Conservation (phyloP, 208 protist species). For the Trichomonas gallinae region DNA sequence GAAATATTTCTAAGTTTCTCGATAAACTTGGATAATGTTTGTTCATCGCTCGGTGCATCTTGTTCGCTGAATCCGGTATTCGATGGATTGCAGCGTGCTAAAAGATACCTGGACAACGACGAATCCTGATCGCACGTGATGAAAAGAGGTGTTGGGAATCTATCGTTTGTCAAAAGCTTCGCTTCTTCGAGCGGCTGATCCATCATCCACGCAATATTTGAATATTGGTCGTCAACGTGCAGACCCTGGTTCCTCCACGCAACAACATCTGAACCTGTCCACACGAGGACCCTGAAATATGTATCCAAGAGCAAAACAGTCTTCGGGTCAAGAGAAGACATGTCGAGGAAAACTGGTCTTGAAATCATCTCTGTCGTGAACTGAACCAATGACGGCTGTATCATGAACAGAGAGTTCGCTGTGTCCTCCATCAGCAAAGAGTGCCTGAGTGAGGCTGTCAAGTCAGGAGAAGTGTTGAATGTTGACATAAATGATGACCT, state of each 20-base stretch:
- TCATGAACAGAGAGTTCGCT: conserved; percentile 74
- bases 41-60: neutral
- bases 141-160: conserved; percentile 31
- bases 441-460: conserved; percentile 85
- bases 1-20: neutral
- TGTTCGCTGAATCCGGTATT: neutral
- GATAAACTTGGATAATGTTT: neutral
- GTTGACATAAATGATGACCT: conserved; percentile 79
- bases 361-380: conserved; percentile 67
- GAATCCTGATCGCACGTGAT: conserved; percentile 21
- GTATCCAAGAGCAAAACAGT: conserved; percentile 91
- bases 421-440: conserved; percentile 77
- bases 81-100: conserved; percentile 83
- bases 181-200: conserved; percentile 26
- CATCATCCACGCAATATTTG: conserved; percentile 26
- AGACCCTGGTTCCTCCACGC: conserved; percentile 70
- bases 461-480: conserved; percentile 90
- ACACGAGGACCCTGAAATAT: conserved; percentile 94
- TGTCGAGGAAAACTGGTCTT: conserved; percentile 36
- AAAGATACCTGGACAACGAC: conserved; percentile 76
- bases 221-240: conserved; percentile 53
- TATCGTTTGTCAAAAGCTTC: neutral
- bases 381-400: conserved; percentile 86
- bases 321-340: conserved; percentile 50
- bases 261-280: conserved; percentile 78